Evolutionary conservation across 1,284 basidiomycete genomes (phyloP), one percentile per base, ranked within the genome.

Genomic region (Moniliella sp.): DNA sequence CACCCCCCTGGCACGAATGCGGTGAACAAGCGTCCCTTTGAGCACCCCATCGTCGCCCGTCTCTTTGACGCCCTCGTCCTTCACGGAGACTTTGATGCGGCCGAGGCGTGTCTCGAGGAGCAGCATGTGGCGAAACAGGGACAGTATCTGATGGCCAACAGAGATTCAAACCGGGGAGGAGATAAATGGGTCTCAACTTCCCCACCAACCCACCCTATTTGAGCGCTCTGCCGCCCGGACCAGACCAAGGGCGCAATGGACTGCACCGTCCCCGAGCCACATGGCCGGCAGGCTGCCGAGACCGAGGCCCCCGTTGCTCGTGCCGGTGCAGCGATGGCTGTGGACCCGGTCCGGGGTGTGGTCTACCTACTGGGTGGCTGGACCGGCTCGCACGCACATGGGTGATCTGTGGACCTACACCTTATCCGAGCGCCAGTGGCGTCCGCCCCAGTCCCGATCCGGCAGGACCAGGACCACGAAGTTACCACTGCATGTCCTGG

Each of bases 401-500:
- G 73, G 76, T 42, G 79, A 83, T 53, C 73, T 82, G 37, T 81
- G 78, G 78, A 66, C 67, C 26, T 82, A 77, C 56, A 69, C 39
- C 68, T 77, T 48, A 61, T 61, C 25, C 63, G 67, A n/a, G 69
- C 71, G 30, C 63, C 66, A 31, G 82, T 79, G 79, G 63, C 63
- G 4, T 45, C 72, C 15, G 63, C 80, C 31, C 73, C 70, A 34
- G 61, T 65, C n/a, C n/a, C n/a, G n/a, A n/a, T n/a, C n/a, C n/a
- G n/a, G n/a, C n/a, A n/a, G 76, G 75, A 0, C 79, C 78, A 1
- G 69, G 71, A 3, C 68, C 76, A 3, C 63, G 78, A 16, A 73
- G 74, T 18, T 81, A 78, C 50, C 79, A 81, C 55, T 77, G 76
- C 62, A 79, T 80, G 75, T 72, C 72, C 11, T 76, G 78, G 43